phyloP scores from a whole-genome alignment of 371 early-diverging fungal species.

The Mortierella sp. region DNA sequence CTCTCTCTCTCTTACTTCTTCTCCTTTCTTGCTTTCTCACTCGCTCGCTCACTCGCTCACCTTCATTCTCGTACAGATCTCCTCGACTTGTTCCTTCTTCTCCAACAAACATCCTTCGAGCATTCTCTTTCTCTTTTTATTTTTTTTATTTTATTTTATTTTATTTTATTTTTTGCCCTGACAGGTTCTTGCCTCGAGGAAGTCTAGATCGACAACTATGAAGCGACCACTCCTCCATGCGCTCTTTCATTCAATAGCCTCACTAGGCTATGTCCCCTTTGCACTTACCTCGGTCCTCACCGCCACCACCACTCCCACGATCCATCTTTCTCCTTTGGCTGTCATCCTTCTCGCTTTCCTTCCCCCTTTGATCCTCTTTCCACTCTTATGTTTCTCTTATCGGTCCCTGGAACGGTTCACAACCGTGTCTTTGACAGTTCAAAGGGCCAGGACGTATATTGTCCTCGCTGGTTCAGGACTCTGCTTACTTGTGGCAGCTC shows the following conservation, averaged over 20 bases:
- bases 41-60: too few species aligned
- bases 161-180: neutral
- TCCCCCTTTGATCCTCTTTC: constrained; percentile 8
- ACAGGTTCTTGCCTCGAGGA: too few species aligned
- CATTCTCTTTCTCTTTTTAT: neutral
- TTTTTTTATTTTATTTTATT: neutral
- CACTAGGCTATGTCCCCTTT: constrained; percentile 18
- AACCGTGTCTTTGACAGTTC: constrained; percentile 7
- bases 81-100: too few species aligned
- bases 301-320: constrained; percentile 6
- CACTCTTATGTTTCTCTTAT: constrained; percentile 14
- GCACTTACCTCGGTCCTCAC: constrained; percentile 12
- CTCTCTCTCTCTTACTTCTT: neutral
- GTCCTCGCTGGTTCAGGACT: constrained; percentile 11
- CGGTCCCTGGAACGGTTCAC: constrained; percentile 11
- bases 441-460: constrained; percentile 12
- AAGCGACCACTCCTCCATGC: constrained; percentile 15
- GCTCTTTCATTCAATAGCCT: constrained; percentile 14
- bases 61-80: too few species aligned
- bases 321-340: constrained; percentile 6
- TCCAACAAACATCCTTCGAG: neutral
- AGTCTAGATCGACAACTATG: constrained; percentile 4
- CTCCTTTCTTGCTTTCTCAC: too few species aligned
- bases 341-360: constrained; percentile 17
- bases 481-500: constrained; percentile 7